These are phyloP conservation scores for Flaveria floridana DNA, from an alignment of 140 eudicot genomes.

Conservation along the genomic window DNA sequence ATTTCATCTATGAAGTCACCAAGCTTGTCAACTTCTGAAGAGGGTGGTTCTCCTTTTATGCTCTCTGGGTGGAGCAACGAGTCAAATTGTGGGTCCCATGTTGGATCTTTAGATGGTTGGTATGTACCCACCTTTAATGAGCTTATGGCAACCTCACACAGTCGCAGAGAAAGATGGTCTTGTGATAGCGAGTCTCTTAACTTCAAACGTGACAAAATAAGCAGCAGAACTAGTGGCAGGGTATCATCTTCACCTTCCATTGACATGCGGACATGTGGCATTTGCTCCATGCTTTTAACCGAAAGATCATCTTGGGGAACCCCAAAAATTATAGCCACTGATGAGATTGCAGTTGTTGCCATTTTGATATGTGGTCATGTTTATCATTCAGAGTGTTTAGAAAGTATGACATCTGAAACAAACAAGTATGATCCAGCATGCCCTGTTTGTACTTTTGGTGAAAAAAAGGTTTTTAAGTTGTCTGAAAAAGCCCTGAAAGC, in stretches of 20 bases:
- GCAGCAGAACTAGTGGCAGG: conserved; percentile 46
- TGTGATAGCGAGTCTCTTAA: conserved; percentile 47
- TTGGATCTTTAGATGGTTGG: conserved; percentile 77
- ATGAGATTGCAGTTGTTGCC: conserved; percentile 81
- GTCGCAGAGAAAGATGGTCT: conserved; percentile 65
- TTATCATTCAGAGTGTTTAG: conserved; percentile 93
- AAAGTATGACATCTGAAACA: conserved; percentile 72
- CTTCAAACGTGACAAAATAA: conserved; percentile 9
- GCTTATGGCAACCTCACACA: conserved; percentile 52
- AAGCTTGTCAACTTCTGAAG: conserved; percentile 70
- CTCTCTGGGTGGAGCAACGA: conserved; percentile 64
- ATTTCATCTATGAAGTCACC: conserved; percentile 62
- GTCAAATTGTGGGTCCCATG: conserved; percentile 61
- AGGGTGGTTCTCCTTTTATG: conserved; percentile 38
- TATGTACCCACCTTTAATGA: conserved; percentile 64
- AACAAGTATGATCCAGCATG: conserved; percentile 89
- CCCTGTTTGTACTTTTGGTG: conserved; percentile 95
- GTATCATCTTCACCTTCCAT: conserved; percentile 46
- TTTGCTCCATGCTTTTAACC: conserved; percentile 70
- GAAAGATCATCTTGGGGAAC: conserved; percentile 69
- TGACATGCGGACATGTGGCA: conserved; percentile 71
- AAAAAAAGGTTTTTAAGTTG: conserved; percentile 62
- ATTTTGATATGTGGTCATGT: conserved; percentile 89
- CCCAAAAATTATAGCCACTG: conserved; percentile 56
- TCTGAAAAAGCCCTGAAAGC: conserved; percentile 70